Evolutionary conservation across 257 asterid species (phyloP).

Genomic region (Nicotiana knightiana): DNA sequence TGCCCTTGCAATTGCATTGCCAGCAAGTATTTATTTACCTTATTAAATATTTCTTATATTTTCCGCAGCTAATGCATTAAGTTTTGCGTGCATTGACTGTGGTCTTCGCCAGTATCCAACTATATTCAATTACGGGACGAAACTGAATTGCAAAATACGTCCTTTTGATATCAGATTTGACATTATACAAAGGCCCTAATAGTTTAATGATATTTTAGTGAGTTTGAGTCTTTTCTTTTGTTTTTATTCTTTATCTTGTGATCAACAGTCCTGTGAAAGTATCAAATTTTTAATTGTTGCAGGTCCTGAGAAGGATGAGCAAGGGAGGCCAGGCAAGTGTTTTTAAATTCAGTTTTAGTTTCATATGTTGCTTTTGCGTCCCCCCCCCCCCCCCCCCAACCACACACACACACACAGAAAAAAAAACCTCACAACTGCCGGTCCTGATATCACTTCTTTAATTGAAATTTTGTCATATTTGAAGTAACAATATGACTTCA

Average conservation of each 20-base stretch:
- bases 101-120: not conserved
- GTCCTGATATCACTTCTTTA: not conserved
- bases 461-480: not conserved
- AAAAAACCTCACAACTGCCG: not conserved
- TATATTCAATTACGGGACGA: not conserved
- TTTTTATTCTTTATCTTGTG: not conserved
- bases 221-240: not conserved
- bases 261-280: not conserved
- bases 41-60: not conserved
- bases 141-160: not conserved
- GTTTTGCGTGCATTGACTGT: not conserved
- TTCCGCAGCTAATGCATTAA: not conserved
- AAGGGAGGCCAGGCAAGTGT: slow-evolving; percentile 52
- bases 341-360: not conserved
- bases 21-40: not conserved
- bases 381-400: not conserved
- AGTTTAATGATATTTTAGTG: not conserved
- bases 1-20: not conserved
- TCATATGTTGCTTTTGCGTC: not conserved
- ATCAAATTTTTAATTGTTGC: slow-evolving; percentile 3
- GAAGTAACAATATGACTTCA: not conserved
- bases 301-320: slow-evolving; percentile 77
- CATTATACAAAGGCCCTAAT: not conserved
- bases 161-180: slow-evolving; percentile 2
- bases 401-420: too few species aligned